Conservation (phyloP, 345 rosid species). For the Camelina hispida region DNA sequence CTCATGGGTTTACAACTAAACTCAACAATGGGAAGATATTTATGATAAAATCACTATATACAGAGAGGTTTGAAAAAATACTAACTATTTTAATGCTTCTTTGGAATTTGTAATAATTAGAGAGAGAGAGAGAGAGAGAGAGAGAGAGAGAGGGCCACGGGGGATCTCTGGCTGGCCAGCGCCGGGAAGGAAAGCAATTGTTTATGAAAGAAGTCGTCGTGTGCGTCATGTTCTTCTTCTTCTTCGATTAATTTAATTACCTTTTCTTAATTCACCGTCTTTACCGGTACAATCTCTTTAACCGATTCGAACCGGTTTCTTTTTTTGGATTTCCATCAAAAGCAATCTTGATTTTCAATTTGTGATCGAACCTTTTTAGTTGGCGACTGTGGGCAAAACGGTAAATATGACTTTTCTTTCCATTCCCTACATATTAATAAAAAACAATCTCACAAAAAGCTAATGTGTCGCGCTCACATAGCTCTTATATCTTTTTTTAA, state of each 20-base stretch:
- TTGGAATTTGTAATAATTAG: constrained; percentile 26
- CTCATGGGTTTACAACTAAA: constrained; percentile 37
- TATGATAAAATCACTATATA: neutral
- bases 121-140: constrained; percentile 38
- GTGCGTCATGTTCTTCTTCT: constrained; percentile 37
- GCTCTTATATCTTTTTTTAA: too few species aligned
- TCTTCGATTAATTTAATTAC: neutral
- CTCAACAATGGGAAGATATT: constrained; percentile 13
- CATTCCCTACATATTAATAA: too few species aligned
- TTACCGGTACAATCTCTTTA: constrained; percentile 15
- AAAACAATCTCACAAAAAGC: too few species aligned
- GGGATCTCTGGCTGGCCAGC: constrained; percentile 30
- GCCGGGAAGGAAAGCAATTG: constrained; percentile 9
- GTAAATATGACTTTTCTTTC: neutral
- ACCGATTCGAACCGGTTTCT: constrained; percentile 16
- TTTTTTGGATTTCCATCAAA: neutral
- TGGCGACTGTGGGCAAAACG: constrained; percentile 31
- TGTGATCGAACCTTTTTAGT: neutral
- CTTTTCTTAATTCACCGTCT: constrained; percentile 9
- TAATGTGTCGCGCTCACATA: too few species aligned
- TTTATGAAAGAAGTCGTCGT: constrained; percentile 36
- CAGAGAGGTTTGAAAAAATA: constrained; percentile 18
- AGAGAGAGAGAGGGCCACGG: constrained; percentile 31
- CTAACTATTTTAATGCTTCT: neutral
- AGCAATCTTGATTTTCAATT: neutral